These are phyloP conservation scores for Fusarium albosuccineum DNA, from an alignment of 2,329 filamentous ascomycete species.

Conservation along the genomic window DNA sequence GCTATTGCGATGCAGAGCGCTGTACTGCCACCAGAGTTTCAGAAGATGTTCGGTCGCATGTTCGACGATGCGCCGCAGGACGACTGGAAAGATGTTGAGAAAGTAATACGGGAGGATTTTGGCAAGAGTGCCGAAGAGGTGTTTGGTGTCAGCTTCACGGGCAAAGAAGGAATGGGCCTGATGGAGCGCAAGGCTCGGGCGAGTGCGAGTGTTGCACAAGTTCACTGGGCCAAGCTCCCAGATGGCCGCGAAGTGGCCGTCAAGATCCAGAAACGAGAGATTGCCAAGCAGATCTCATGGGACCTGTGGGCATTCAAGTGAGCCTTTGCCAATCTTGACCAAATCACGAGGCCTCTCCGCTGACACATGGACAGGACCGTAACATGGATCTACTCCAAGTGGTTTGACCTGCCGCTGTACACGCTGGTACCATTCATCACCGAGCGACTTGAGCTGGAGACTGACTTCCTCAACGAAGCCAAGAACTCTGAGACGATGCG, in stretches of 20 bases:
- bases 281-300: constrained; percentile 90
- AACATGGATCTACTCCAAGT: constrained; percentile 83
- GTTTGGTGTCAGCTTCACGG: constrained; percentile 87
- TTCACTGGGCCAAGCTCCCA: constrained; percentile 89
- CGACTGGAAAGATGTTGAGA: constrained; percentile 85
- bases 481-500: constrained; percentile 90
- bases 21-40: constrained; percentile 92
- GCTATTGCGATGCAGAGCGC: constrained; percentile 99
- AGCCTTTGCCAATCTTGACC: constrained; percentile 46
- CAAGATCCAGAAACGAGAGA: constrained; percentile 97
- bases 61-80: constrained; percentile 98
- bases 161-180: constrained; percentile 75
- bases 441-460: constrained; percentile 92
- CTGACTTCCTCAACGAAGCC: constrained; percentile 94
- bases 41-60: constrained; percentile 96
- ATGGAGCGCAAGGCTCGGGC: constrained; percentile 74
- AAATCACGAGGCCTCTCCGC: neutral
- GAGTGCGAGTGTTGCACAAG: constrained; percentile 94
- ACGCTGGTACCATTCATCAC: constrained; percentile 92
- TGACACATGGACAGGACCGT: constrained; percentile 70
- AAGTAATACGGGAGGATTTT: constrained; percentile 90
- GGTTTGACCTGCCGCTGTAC: constrained; percentile 95
- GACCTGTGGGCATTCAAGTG: constrained; percentile 96
- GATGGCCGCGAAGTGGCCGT: constrained; percentile 94
- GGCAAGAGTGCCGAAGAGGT: constrained; percentile 88